These are phyloP conservation scores for Lumnitzera racemosa DNA, from an alignment of 345 rosid genomes.

Conservation along the genomic window DNA sequence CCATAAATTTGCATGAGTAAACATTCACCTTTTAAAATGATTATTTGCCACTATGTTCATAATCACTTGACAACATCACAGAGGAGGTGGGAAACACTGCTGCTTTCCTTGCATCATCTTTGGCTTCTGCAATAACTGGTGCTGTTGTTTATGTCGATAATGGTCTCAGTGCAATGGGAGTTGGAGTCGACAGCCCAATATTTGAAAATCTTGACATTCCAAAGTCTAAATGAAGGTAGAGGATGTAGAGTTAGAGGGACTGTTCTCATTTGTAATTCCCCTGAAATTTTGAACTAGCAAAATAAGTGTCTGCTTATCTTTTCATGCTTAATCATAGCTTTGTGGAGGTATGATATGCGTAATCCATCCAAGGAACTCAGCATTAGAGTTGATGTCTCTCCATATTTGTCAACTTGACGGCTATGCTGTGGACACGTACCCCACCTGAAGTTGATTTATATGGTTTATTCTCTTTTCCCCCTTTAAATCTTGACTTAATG, in stretches of 20 bases:
- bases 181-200: constrained; percentile 79
- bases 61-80: constrained; percentile 21
- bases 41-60: background rate
- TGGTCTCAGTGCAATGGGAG: constrained; percentile 93
- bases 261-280: background rate
- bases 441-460: too few species aligned
- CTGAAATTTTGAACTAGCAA: background rate
- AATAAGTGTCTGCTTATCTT: constrained; percentile 1
- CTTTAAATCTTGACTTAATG: too few species aligned
- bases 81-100: constrained; percentile 94
- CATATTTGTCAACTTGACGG: too few species aligned
- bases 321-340: background rate
- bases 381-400: too few species aligned
- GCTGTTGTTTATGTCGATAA: constrained; percentile 83
- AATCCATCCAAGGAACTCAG: too few species aligned
- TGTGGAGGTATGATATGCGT: too few species aligned
- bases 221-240: constrained; percentile 5
- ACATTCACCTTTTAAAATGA: background rate
- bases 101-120: constrained; percentile 82
- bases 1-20: background rate
- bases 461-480: too few species aligned
- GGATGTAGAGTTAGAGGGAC: background rate
- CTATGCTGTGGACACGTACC: too few species aligned
- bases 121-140: constrained; percentile 90
- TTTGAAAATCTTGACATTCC: constrained; percentile 59